A percentile compares a stretch with the other conserved stretches of the same genome.
These are phyloP conservation scores for Tephrocybe rancida DNA, from an alignment of 768 basidiomycete genomes.

Conservation along the genomic window DNA sequence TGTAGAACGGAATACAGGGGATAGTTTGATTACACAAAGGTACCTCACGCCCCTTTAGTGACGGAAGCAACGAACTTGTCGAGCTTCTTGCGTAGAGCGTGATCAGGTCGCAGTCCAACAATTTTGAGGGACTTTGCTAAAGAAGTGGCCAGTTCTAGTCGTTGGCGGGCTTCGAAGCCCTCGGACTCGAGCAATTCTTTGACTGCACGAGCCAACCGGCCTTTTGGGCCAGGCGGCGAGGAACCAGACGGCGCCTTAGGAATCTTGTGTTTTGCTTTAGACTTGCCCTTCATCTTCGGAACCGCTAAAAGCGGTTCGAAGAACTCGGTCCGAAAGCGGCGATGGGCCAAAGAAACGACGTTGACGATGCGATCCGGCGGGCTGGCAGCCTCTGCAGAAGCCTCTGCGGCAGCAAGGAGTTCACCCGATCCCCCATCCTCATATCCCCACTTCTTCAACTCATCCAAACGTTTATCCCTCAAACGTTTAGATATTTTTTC, in stretches of 20 bases:
- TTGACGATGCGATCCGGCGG: slow-evolving; percentile 65
- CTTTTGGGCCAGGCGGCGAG: slow-evolving; percentile 55
- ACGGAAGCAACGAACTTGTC: slow-evolving; percentile 52
- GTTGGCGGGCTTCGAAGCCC: slow-evolving; percentile 48
- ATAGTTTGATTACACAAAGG: background rate
- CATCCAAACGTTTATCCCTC: slow-evolving; percentile 59
- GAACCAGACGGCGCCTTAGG: slow-evolving; percentile 41
- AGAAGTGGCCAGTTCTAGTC: slow-evolving; percentile 45
- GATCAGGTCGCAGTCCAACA: slow-evolving; percentile 61
- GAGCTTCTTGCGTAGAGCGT: slow-evolving; percentile 69
- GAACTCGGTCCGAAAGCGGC: slow-evolving; percentile 73
- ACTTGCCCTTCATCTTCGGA: slow-evolving; percentile 64
- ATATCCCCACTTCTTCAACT: slow-evolving; percentile 76
- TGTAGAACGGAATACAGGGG: background rate
- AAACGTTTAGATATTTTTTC: slow-evolving; percentile 61
- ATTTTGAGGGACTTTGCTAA: slow-evolving; percentile 52
- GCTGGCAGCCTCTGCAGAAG: slow-evolving; percentile 76
- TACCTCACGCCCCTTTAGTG: slow-evolving; percentile 6
- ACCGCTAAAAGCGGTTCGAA: slow-evolving; percentile 68
- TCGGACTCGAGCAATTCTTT: slow-evolving; percentile 63
- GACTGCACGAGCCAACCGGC: slow-evolving; percentile 68
- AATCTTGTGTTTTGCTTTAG: slow-evolving; percentile 51
- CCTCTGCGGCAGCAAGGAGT: slow-evolving; percentile 58
- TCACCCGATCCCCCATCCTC: slow-evolving; percentile 50
- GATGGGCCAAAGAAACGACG: slow-evolving; percentile 63